Evolutionary conservation across 2,329 filamentous ascomycete genomes (phyloP).

Genomic region (Talaromyces sp.): DNA sequence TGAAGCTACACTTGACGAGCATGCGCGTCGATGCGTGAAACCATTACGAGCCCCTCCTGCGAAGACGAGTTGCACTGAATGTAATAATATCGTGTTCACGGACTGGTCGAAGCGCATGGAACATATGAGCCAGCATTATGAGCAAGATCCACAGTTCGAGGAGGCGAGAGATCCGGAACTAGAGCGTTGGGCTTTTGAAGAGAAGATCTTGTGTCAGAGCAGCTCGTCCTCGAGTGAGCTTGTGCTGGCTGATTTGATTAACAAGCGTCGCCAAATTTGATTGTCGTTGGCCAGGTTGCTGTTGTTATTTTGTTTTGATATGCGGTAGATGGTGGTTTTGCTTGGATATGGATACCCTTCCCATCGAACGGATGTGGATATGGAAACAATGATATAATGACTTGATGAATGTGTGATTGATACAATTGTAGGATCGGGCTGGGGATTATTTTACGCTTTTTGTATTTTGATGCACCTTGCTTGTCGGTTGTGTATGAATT

Average conservation of each 20-base stretch:
- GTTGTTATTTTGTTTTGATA: neutral
- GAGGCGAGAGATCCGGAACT: conserved; percentile 41
- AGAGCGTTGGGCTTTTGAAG: conserved; percentile 37
- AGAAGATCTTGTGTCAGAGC: conserved; percentile 24
- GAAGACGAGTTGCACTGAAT: conserved; percentile 60
- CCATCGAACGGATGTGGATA: too few species aligned
- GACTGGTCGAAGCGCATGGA: conserved; percentile 81
- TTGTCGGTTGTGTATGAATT: neutral
- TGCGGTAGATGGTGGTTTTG: neutral
- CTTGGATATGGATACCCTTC: neutral
- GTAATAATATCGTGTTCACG: conserved; percentile 59
- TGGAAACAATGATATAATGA: neutral
- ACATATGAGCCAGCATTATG: conserved; percentile 78
- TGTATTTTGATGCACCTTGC: neutral
- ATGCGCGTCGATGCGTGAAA: conserved; percentile 57
- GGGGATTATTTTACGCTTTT: neutral
- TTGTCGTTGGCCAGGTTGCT: neutral
- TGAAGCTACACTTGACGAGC: conserved; percentile 54
- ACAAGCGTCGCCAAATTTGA: neutral
- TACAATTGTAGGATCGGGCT: neutral
- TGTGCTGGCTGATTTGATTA: conserved; percentile 1
- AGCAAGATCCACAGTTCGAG: conserved; percentile 49
- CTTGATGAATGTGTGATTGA: neutral
- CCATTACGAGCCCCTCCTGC: conserved; percentile 59
- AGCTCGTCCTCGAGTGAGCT: neutral